A percentile compares a stretch with the other conserved stretches of the same genome.
Evolutionary conservation across 176 grass and related monocot genomes (phyloP).

Genomic region (Paspalum notatum): DNA sequence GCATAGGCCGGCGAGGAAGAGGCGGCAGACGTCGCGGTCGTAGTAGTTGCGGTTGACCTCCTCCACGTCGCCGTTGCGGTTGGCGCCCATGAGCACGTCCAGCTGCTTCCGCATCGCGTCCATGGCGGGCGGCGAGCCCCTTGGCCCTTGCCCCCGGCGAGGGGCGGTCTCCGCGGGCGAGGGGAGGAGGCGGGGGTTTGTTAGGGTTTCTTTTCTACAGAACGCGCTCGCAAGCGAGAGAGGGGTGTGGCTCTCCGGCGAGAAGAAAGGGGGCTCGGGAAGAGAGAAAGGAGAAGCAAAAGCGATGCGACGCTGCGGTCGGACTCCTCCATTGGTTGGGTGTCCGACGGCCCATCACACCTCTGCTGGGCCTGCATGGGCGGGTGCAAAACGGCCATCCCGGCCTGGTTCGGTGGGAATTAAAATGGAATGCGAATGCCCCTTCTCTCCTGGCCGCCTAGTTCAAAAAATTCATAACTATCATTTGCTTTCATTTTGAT

Average conservation of each 20-base stretch:
- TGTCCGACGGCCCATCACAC: not conserved
- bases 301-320: too few species aligned
- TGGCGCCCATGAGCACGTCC: constrained; percentile 97
- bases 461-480: too few species aligned
- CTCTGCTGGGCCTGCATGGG: too few species aligned
- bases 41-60: constrained; percentile 96
- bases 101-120: constrained; percentile 92
- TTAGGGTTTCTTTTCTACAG: constrained; percentile 55
- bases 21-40: constrained; percentile 94
- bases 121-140: constrained; percentile 36
- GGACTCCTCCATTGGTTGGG: not conserved
- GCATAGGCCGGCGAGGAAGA: constrained; percentile 91
- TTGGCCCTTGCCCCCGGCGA: not conserved
- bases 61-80: constrained; percentile 87
- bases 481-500: too few species aligned
- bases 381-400: too few species aligned
- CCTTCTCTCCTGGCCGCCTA: too few species aligned
- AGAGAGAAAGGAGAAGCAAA: not conserved
- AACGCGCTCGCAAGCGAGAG: not conserved
- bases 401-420: too few species aligned
- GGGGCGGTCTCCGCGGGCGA: constrained; percentile 14
- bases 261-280: not conserved
- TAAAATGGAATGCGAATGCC: too few species aligned
- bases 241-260: constrained; percentile 4
- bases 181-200: not conserved